Base-by-base conservation (phyloP, 768 basidiomycete species). In the Trametes meyenii region DNA sequence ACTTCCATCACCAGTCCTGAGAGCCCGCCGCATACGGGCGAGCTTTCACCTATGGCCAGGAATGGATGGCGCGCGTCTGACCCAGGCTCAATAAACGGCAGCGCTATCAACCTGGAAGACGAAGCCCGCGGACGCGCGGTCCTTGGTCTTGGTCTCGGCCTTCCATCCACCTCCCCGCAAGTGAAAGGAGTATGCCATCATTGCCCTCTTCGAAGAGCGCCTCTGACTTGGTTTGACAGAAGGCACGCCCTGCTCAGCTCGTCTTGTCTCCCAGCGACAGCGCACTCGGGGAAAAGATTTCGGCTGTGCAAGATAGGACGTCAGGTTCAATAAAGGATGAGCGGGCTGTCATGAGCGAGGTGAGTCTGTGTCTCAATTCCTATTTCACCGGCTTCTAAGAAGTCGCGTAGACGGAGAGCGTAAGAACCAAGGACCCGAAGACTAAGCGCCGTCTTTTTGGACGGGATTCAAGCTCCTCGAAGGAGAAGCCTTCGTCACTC, bases 331-430 rank as follows among this genome's bases (percentile, higher is more conserved):
- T 70, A 5, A 79, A 80, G 4, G 86, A 86, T 13, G 88, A 90
- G 62, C 70, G 84, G 67, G 72, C 76, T 68, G 79, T 73, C 48
- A 75, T 88, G 72, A 92, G 90, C 70, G 92, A 93, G 70, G 91
- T 90, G 65, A 55, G 84, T 76, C 48, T 45, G 33, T 39, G 48
- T 33, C 40, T 58, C 44, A 45, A 8, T 23, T 48, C 17, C 38
- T 38, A 11, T 26, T 44, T 21, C 35, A 12, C 19, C 39, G 26
- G 21, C 44, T 33, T 45, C 3, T 62, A 46, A 49, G 36, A 39
- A 54, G 38, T 19, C 29, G 38, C 38, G 44, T 6, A 65, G 59
- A 48, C 50, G 39, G 69, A 89, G 88, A 80, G 81, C 44, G 67
- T 73, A 76, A 52, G 74, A 40, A 74, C 16, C 74, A 78, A 23